These are phyloP conservation scores for Tubosaeta brunneosetosa DNA, from an alignment of 768 basidiomycete species.

Conservation along the genomic window DNA sequence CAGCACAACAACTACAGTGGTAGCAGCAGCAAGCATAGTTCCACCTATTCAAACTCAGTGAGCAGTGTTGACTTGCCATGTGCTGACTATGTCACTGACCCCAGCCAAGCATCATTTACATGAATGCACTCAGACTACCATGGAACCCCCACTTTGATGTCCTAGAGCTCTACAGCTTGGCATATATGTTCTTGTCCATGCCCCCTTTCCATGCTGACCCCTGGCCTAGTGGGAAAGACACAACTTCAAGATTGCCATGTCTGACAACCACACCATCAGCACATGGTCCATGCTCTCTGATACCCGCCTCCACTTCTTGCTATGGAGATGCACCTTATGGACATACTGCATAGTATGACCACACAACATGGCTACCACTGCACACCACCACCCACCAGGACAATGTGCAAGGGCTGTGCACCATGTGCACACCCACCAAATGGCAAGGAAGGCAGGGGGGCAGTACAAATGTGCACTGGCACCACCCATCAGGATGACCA, in stretches of 20 bases:
- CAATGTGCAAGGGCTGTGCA: too few relatives aligned
- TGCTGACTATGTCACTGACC: constrained; percentile 12
- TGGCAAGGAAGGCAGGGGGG: too few relatives aligned
- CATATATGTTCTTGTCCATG: constrained; percentile 48
- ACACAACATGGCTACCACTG: too few relatives aligned
- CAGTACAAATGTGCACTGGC: too few relatives aligned
- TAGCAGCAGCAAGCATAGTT: too few relatives aligned
- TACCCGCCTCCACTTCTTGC: constrained; percentile 49
- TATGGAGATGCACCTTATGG: too few relatives aligned
- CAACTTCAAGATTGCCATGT: constrained; percentile 64
- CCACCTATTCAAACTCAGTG: constrained; percentile 71
- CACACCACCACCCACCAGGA: too few relatives aligned
- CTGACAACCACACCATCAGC: constrained; percentile 77
- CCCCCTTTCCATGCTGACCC: neutral
- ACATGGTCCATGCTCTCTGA: constrained; percentile 84
- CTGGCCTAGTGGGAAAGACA: constrained; percentile 63
- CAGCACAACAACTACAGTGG: too few relatives aligned
- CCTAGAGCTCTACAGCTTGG: constrained; percentile 77
- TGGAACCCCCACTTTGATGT: constrained; percentile 54
- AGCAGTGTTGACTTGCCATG: constrained; percentile 28
- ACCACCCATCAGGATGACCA: too few relatives aligned
- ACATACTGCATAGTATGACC: too few relatives aligned
- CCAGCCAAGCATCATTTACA: constrained; percentile 48
- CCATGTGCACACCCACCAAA: too few relatives aligned
- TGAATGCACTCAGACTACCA: constrained; percentile 65